Evolutionary conservation across 192 early-diverging fungal species (phyloP).

Genomic region (Backusella luteola): DNA sequence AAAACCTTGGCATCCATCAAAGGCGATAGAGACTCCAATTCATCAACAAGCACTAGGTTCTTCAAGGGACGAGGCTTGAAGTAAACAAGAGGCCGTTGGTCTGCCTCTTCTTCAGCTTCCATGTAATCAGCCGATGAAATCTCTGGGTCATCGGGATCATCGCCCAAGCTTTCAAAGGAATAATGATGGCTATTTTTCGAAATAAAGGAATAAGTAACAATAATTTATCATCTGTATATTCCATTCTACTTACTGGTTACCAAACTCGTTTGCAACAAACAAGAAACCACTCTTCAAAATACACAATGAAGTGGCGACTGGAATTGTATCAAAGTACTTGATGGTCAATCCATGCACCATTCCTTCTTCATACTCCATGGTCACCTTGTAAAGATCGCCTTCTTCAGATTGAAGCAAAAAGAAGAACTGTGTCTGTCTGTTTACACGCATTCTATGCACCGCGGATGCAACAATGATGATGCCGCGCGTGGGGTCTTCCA

Average conservation of each 20-base stretch:
- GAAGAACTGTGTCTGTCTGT: constrained; percentile 71
- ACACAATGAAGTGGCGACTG: constrained; percentile 73
- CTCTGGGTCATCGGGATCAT: constrained; percentile 83
- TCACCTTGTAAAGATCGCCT: constrained; percentile 94
- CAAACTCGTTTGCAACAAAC: constrained; percentile 89
- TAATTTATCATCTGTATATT: neutral
- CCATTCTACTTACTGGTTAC: constrained; percentile 75
- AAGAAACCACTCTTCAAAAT: constrained; percentile 93
- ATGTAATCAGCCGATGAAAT: constrained; percentile 70
- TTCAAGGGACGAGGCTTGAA: constrained; percentile 78
- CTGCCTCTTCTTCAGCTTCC: constrained; percentile 43
- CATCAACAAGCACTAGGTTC: constrained; percentile 90
- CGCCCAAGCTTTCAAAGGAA: constrained; percentile 93
- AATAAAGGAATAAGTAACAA: neutral
- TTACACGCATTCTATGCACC: constrained; percentile 88
- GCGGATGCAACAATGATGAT: constrained; percentile 80
- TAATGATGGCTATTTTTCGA: constrained; percentile 65
- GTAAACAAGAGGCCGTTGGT: constrained; percentile 48
- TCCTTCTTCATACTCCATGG: constrained; percentile 72
- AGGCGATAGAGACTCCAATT: constrained; percentile 80
- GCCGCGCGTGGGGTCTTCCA: constrained; percentile 64
- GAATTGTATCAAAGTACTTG: constrained; percentile 94
- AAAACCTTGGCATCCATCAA: constrained; percentile 80
- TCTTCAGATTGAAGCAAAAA: constrained; percentile 87
- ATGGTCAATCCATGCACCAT: constrained; percentile 71